Base-by-base conservation (phyloP, 1,139 yeast genomes). In the Nakaseomyces uthaithaninus region DNA sequence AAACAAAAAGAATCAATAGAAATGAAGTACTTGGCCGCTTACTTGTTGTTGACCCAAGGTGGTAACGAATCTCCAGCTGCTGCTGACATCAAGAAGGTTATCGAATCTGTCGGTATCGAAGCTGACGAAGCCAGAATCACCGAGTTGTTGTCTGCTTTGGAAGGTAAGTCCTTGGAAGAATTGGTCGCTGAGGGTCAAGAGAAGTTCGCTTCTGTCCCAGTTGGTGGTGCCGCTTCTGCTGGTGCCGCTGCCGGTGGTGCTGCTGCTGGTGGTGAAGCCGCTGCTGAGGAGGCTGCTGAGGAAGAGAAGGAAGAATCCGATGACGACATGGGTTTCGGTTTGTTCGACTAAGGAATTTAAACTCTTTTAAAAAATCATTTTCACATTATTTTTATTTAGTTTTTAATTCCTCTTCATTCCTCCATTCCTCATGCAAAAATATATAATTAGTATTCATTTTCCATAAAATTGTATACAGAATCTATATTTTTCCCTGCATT, bases 151-250 rank as follows among this genome's bases (percentile, higher is more conserved):
- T 70, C 85, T 58, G 94, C 93, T 68, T 80, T 91, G 63, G 89
- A 85, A 71, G 98, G 97, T 72, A 91, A 91, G 83, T 77, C 83
- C 66, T 50, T 65, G 46, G 80, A 75, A 57, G 95, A 87, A 72
- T 81, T 91, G 73, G 81, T 91, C 60, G 91, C 96, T 64, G 94
- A 80, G 72, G 98, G 98, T 77, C 73, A 84, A 69, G 72, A 79
- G 71, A 91, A 91, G 78, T 83, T 91, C 67, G 89, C 97, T 59
- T 76, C 96, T 54, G 95, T 89, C 57, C 97, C 98, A 72, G 66
- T 95, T 67, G 98, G 95, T 71, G 96, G 91, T 74, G 89, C 95
- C 65, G 89, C 89, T 66, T 76, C 85, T 59, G 74, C 84, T 63
- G 74, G 75, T 60, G 74, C 74, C 64, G 77, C 75, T 64, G 80